phyloP scores from a whole-genome alignment of 345 rosid species.

The Turritis glabra region DNA sequence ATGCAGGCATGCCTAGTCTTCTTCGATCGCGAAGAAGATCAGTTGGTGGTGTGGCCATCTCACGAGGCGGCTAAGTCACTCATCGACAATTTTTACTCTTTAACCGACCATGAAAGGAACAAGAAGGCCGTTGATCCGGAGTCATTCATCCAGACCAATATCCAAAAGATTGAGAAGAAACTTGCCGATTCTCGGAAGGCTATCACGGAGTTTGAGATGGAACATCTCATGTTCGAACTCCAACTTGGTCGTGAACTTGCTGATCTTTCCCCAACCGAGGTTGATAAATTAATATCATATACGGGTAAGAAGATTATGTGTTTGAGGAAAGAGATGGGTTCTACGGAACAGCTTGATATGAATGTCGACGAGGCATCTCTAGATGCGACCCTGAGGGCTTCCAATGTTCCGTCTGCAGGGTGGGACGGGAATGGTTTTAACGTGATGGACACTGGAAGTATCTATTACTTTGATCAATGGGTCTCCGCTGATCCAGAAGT shows the following conservation, averaged over 20 bases:
- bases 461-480: slow-evolving; percentile 12
- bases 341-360: background rate
- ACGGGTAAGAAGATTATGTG: background rate
- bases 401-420: background rate
- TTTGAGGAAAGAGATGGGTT: background rate
- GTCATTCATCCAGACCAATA: slow-evolving; percentile 8
- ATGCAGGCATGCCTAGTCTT: background rate
- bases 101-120: background rate
- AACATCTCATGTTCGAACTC: slow-evolving; percentile 11
- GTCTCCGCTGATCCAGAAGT: background rate
- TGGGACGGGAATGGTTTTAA: background rate
- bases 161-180: background rate
- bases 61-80: background rate
- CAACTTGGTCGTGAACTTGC: background rate
- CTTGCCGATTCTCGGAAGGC: background rate
- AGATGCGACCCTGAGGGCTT: background rate
- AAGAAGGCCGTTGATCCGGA: slow-evolving; percentile 7
- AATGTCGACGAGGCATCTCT: background rate
- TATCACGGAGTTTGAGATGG: background rate
- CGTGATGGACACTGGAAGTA: background rate
- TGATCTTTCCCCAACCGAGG: background rate
- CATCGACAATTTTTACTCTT: background rate
- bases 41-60: slow-evolving; percentile 10
- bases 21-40: background rate
- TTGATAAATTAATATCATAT: background rate